phyloP scores from a whole-genome alignment of 805 yeast species.

The Jamesozyma hellenica region DNA sequence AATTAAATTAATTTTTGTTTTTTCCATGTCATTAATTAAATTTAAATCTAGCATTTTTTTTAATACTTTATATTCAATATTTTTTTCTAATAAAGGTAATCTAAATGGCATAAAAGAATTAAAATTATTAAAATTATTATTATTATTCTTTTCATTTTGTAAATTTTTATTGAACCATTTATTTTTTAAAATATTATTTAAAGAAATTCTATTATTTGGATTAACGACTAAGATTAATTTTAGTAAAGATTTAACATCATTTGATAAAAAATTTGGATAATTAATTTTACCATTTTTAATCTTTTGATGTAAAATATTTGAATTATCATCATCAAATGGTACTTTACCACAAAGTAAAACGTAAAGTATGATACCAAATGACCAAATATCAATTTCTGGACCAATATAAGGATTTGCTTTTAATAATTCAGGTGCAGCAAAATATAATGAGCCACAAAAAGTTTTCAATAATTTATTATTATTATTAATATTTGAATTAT shows the following conservation, averaged over 20 bases:
- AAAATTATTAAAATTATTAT: constrained; percentile 42
- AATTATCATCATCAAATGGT: constrained; percentile 93
- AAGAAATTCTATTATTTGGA: constrained; percentile 67
- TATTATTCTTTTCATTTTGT: neutral
- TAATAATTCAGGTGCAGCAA: constrained; percentile 95
- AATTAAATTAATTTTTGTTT: constrained; percentile 38
- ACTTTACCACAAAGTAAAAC: constrained; percentile 96
- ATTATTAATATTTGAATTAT: neutral
- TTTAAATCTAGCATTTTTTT: constrained; percentile 68
- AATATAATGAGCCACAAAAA: constrained; percentile 92
- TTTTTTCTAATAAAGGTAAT: constrained; percentile 43
- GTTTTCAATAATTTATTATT: constrained; percentile 48
- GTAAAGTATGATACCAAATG: constrained; percentile 91
- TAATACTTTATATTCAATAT: constrained; percentile 45
- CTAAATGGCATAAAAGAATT: constrained; percentile 63
- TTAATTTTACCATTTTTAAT: constrained; percentile 86
- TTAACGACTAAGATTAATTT: constrained; percentile 86
- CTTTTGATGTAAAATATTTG: constrained; percentile 81
- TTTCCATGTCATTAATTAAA: constrained; percentile 51
- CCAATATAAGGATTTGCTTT: constrained; percentile 89
- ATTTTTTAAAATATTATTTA: constrained; percentile 69
- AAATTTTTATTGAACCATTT: constrained; percentile 92
- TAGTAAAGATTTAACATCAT: constrained; percentile 67
- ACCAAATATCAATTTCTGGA: constrained; percentile 97
- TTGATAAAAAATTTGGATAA: constrained; percentile 71